Evolutionary conservation across 495 filamentous ascomycete genomes (phyloP).

Genomic region (Daldinia concentrica): DNA sequence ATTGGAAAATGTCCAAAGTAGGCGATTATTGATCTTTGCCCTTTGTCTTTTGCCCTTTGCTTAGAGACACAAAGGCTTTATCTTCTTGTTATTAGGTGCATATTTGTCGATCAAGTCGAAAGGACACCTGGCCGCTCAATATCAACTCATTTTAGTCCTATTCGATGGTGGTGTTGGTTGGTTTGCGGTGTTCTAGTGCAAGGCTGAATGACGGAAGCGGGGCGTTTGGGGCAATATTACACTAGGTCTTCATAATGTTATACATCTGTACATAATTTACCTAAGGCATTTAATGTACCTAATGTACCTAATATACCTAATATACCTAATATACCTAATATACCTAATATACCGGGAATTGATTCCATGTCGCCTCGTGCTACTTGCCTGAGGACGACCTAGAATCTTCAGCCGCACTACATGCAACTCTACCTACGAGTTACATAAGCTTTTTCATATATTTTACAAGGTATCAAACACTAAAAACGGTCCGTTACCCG

Average conservation of each 20-base stretch:
- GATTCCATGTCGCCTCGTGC: not conserved
- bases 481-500: not conserved
- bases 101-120: not conserved
- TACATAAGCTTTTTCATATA: not conserved
- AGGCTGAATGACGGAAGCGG: conserved; percentile 11
- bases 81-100: too few relatives aligned
- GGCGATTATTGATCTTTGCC: not conserved
- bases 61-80: not conserved
- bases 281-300: too few relatives aligned
- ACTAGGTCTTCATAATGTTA: not conserved
- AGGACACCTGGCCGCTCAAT: conserved; percentile 21
- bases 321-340: too few relatives aligned
- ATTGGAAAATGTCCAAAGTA: not conserved
- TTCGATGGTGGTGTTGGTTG: not conserved
- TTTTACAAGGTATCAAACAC: not conserved
- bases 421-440: conserved; percentile 1
- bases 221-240: not conserved
- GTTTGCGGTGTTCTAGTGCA: not conserved
- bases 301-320: too few relatives aligned
- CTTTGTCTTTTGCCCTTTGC: not conserved
- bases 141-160: not conserved
- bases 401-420: conserved; percentile 8
- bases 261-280: too few relatives aligned
- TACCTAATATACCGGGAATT: not conserved
- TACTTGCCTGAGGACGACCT: not conserved